These are phyloP conservation scores for Luffa aegyptiaca DNA, from an alignment of 306 rosid genomes.

Conservation along the genomic window DNA sequence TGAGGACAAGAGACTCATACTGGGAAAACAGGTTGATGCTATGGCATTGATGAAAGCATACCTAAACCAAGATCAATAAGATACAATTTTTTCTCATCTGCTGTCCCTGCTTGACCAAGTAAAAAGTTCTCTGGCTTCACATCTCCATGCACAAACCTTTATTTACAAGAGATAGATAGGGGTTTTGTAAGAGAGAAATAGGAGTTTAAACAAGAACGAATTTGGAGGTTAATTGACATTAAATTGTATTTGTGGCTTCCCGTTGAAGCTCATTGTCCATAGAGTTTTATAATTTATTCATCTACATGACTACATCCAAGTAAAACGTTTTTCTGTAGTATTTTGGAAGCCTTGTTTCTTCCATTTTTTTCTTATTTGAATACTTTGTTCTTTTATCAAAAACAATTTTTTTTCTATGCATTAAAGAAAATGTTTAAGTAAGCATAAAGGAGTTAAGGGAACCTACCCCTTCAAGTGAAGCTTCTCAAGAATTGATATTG, in stretches of 20 bases:
- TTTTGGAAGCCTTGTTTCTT: neutral
- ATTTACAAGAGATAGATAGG: constrained; percentile 1
- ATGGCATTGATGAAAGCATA: constrained; percentile 16
- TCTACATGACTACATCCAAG: neutral
- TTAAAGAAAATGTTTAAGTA: neutral
- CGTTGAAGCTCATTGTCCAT: neutral
- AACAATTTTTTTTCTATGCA: neutral
- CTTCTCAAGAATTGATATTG: constrained; percentile 93
- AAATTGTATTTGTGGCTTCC: neutral
- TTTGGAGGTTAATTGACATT: neutral
- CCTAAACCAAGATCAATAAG: constrained; percentile 95
- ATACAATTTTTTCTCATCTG: constrained; percentile 84
- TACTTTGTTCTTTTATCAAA: neutral
- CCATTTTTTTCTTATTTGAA: neutral
- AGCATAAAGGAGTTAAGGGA: neutral
- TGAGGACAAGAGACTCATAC: neutral
- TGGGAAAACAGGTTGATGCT: neutral
- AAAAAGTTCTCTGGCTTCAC: constrained; percentile 94
- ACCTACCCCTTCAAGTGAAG: constrained; percentile 85
- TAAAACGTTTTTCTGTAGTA: neutral
- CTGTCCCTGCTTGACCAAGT: constrained; percentile 84
- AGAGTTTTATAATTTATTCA: neutral
- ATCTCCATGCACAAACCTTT: constrained; percentile 92
- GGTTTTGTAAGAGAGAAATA: neutral
- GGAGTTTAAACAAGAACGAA: neutral